Evolutionary conservation across 2,329 filamentous ascomycete genomes (phyloP).

Genomic region (Sporothrix pallida): DNA sequence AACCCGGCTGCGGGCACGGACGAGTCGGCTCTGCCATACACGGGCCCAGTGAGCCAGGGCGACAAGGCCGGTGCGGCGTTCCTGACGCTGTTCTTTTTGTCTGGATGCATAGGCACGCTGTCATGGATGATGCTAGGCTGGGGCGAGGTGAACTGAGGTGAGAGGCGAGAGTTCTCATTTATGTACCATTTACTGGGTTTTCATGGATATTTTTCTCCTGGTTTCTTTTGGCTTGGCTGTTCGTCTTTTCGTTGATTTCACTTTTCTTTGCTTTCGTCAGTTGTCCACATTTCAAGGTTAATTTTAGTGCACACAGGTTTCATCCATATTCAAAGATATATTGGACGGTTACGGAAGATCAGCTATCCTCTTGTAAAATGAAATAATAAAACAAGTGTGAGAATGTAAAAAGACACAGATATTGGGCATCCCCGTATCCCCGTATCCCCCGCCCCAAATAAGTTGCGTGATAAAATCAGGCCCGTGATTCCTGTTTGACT

Average conservation of each 20-base stretch:
- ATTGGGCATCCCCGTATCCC: not conserved
- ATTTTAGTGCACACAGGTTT: not conserved
- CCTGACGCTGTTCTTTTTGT: constrained; percentile 42
- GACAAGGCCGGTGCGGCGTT: constrained; percentile 51
- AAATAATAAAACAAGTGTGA: not conserved
- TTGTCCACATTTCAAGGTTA: not conserved
- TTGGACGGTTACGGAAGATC: constrained; percentile 6
- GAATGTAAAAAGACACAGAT: not conserved
- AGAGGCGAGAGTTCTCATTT: too few species aligned
- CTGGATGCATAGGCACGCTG: constrained; percentile 14
- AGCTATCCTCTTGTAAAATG: constrained; percentile 10
- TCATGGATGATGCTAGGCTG: constrained; percentile 28
- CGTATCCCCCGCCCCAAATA: not conserved
- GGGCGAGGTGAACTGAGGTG: constrained; percentile 18
- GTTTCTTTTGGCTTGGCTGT: not conserved
- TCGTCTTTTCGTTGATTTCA: not conserved
- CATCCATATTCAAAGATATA: constrained; percentile 15
- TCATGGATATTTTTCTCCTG: not conserved
- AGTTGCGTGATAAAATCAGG: not conserved
- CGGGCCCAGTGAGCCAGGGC: constrained; percentile 41
- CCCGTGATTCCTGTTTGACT: not conserved
- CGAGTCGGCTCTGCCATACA: not conserved
- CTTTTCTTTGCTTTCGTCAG: not conserved
- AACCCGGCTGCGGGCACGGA: constrained; percentile 51
- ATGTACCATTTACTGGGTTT: not conserved